These are phyloP conservation scores for Colletotrichum sp. DNA, from an alignment of 2,329 filamentous ascomycete species.

Conservation along the genomic window DNA sequence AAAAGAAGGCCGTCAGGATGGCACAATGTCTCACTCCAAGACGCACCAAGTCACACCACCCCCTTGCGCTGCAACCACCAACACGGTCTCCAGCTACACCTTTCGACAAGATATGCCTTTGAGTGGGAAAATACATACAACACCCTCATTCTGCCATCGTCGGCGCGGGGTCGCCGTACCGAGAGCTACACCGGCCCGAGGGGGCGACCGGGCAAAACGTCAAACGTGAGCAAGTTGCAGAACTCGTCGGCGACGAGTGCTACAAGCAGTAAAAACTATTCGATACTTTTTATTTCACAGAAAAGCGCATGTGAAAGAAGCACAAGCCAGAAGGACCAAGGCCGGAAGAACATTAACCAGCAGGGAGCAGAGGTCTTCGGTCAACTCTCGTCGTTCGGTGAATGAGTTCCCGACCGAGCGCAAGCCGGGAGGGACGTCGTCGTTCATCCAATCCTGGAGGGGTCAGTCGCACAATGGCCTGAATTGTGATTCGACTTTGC, in stretches of 20 bases:
- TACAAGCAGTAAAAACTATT: neutral
- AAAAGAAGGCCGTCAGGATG: neutral
- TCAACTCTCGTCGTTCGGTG: conserved; percentile 2
- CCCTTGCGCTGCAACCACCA: neutral
- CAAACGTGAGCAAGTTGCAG: conserved; percentile 1
- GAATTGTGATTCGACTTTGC: neutral
- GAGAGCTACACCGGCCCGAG: neutral
- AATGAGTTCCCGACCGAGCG: neutral
- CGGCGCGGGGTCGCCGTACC: neutral
- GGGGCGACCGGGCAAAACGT: neutral
- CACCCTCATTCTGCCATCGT: neutral
- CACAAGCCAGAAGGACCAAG: neutral
- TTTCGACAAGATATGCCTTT: neutral
- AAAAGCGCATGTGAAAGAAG: conserved; percentile 10
- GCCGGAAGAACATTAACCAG: neutral
- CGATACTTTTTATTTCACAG: neutral
- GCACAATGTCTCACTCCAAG: neutral
- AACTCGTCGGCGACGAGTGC: neutral
- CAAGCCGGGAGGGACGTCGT: neutral
- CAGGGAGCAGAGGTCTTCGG: neutral
- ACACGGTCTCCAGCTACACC: neutral
- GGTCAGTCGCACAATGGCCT: neutral
- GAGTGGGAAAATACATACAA: neutral
- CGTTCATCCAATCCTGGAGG: conserved; percentile 13
- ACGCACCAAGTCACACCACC: neutral